Base-by-base conservation (phyloP, 2,329 filamentous ascomycete genomes). In the Fusarium anguioides region DNA sequence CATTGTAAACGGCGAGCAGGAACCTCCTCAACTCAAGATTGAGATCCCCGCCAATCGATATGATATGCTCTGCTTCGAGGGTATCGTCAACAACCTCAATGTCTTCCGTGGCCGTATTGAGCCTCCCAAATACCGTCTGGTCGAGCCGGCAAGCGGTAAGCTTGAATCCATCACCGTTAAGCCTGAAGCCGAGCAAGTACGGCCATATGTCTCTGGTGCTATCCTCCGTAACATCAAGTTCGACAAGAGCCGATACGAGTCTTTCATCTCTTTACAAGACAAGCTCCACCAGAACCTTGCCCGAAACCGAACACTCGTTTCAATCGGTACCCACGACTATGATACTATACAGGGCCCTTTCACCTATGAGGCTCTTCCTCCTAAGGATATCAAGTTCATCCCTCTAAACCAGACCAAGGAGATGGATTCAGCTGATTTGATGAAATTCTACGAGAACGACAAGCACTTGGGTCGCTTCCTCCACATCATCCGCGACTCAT, bases 261-360 rank as follows among this genome's bases (percentile, higher is more conserved):
- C 94, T 75, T 99, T 99, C 91, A 99, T 99, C 77, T 88, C 91
- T 56, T 86, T 99, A 45, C 96, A 99, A 82, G 96, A 99, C 82
- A 99, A 99, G 83, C 87, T 99, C 45, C 96, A 99, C 82, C 91
- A 95, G 78, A 99, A 99, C 77, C 83, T 99, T 69, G 96, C 96
- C 46, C 89, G 96, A 64, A 92, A 98, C 80, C 86, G 96, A 74
- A 97, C 95, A 1, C 82, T 99, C 44, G 95, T 97, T n/a, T 92
- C 95, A 21, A 97, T 99, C 76, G 96, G 96, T 72, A 99, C 96
- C 5, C 96, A 99, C 80, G 95, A 99, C 77, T 84, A 98, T 67
- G 94, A 98, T 77, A 97, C 93, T 18, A 84, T 99, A 72, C 84
- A 97, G 79, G 96, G 94, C 0, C 96, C 96, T 44, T 99, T 99